A percentile compares a stretch with the other conserved stretches of the same genome.
These are phyloP conservation scores for Roridomyces roridus DNA, from an alignment of 768 basidiomycete genomes.

Conservation along the genomic window DNA sequence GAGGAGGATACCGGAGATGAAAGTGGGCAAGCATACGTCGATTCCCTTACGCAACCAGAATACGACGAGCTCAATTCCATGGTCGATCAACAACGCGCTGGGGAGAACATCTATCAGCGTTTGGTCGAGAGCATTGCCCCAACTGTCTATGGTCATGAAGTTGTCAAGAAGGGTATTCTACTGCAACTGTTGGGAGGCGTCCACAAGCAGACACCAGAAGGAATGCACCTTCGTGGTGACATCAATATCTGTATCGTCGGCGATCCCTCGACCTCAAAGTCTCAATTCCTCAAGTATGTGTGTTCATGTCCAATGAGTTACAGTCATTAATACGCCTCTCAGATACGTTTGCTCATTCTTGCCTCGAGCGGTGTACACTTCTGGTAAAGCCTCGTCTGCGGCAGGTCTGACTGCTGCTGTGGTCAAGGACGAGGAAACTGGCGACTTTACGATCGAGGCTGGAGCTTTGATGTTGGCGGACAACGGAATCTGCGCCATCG, in stretches of 20 bases:
- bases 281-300: constrained; percentile 92
- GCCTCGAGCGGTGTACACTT: constrained; percentile 97
- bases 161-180: constrained; percentile 96
- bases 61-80: constrained; percentile 93
- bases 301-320: background rate
- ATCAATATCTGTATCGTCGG: constrained; percentile 99
- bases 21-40: constrained; percentile 83
- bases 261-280: constrained; percentile 97
- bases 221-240: constrained; percentile 98
- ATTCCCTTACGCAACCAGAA: constrained; percentile 90
- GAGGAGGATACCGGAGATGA: constrained; percentile 84
- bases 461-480: constrained; percentile 99
- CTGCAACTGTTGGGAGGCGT: constrained; percentile 99
- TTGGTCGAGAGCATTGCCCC: constrained; percentile 96
- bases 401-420: constrained; percentile 99
- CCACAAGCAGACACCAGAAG: constrained; percentile 94
- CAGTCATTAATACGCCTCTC: background rate
- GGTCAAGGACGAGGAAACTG: constrained; percentile 97
- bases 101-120: constrained; percentile 81
- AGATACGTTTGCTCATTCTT: constrained; percentile 99
- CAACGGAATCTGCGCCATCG: constrained; percentile 99
- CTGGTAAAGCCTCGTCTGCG: constrained; percentile 98
- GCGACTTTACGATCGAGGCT: constrained; percentile 99
- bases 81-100: constrained; percentile 79
- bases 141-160: constrained; percentile 98